These are phyloP conservation scores for Agapanthus africanus DNA, from an alignment of 106 monocot genomes.

Conservation along the genomic window DNA sequence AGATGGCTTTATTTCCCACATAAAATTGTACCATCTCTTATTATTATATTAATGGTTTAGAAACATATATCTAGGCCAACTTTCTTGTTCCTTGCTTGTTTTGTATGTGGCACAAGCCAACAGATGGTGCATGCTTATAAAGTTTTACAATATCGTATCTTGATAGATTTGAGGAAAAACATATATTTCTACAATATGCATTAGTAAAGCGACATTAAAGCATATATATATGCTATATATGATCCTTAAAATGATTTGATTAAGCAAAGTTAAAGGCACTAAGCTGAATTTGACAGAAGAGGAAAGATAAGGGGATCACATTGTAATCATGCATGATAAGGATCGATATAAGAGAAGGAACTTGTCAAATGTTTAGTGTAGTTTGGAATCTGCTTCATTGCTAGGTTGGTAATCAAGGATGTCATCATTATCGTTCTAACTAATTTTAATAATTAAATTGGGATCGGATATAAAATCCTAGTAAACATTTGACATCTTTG, in stretches of 20 bases:
- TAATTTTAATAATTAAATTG: too few relatives aligned
- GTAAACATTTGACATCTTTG: too few relatives aligned
- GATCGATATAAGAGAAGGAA: background rate
- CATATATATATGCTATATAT: slow-evolving; percentile 3
- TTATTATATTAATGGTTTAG: background rate
- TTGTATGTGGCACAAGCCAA: background rate
- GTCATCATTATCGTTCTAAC: too few relatives aligned
- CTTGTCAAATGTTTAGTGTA: slow-evolving; percentile 3
- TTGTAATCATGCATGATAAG: background rate
- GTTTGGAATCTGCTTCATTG: background rate
- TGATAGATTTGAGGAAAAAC: background rate
- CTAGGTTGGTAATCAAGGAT: background rate
- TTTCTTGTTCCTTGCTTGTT: background rate
- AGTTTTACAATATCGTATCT: slow-evolving; percentile 4
- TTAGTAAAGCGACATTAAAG: background rate
- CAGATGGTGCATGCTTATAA: background rate
- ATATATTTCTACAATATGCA: background rate
- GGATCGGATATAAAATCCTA: too few relatives aligned
- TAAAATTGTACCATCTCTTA: background rate
- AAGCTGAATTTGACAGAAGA: background rate
- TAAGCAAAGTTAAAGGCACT: background rate
- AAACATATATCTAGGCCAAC: background rate
- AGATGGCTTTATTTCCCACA: background rate
- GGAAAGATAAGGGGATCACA: background rate
- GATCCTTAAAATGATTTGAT: background rate